Conservation (phyloP, 164 flowering plant genomes). For the Stephania japonica region DNA sequence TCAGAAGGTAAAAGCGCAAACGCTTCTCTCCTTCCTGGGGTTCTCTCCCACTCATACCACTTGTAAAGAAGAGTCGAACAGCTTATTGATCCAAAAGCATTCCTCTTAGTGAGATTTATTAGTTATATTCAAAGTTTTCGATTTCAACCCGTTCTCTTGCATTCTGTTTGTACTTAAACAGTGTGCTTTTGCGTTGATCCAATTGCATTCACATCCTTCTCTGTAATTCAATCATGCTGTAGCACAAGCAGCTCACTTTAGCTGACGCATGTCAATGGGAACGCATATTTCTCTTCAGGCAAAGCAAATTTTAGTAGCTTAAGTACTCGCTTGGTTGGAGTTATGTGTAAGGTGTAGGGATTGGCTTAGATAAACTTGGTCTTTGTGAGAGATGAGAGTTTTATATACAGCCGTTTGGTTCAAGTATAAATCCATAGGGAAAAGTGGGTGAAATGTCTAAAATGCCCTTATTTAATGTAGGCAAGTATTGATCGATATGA, state of each 20-base stretch:
- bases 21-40: not conserved
- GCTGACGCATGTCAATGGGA: not conserved
- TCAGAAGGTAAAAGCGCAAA: slow-evolving; percentile 39
- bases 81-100: not conserved
- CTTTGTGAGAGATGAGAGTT: too few relatives aligned
- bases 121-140: not conserved
- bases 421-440: too few relatives aligned
- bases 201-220: not conserved
- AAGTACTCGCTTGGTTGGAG: too few relatives aligned
- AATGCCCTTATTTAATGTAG: too few relatives aligned
- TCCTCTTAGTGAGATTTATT: not conserved
- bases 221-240: not conserved
- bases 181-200: not conserved
- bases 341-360: too few relatives aligned
- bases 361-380: too few relatives aligned
- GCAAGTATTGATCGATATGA: too few relatives aligned
- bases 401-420: too few relatives aligned
- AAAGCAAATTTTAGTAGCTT: too few relatives aligned
- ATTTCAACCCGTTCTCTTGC: not conserved
- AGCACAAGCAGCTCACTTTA: not conserved
- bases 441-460: too few relatives aligned
- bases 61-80: slow-evolving; percentile 7
- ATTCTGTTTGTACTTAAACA: not conserved
- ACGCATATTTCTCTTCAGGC: not conserved
- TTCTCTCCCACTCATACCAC: slow-evolving; percentile 5